Conservation (phyloP, 73 alveolate genomes). For the Tetrahymena malaccensis region DNA sequence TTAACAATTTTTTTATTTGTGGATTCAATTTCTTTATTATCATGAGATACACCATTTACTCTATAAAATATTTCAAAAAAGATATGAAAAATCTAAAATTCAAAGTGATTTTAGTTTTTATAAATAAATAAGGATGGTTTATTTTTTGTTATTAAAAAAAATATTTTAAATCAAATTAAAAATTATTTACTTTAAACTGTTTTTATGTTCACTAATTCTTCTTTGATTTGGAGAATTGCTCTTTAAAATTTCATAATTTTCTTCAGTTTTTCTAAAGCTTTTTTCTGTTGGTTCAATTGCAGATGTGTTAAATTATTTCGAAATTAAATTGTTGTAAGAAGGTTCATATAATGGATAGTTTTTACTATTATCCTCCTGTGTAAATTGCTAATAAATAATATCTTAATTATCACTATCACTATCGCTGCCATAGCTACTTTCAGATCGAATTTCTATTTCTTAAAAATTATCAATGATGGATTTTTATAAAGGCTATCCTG, state of each 20-base stretch:
- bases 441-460: background rate
- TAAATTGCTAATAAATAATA: background rate
- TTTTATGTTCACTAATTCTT: background rate
- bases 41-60: background rate
- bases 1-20: background rate
- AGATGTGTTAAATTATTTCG: background rate
- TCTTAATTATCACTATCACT: background rate
- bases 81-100: no score
- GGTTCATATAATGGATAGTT: background rate
- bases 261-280: background rate
- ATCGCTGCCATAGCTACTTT: background rate
- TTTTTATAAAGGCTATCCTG: background rate
- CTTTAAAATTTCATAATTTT: background rate
- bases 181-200: background rate
- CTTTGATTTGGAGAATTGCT: background rate
- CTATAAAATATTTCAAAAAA: background rate
- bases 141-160: no score
- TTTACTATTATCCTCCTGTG: background rate
- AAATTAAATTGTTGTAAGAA: background rate
- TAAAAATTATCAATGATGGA: background rate
- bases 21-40: background rate
- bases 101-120: no score
- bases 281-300: background rate
- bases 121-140: no score
- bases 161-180: no score